A percentile compares a stretch with the other conserved stretches of the same genome.
Evolutionary conservation across 345 rosid species (phyloP).

Genomic region (Populus alba): DNA sequence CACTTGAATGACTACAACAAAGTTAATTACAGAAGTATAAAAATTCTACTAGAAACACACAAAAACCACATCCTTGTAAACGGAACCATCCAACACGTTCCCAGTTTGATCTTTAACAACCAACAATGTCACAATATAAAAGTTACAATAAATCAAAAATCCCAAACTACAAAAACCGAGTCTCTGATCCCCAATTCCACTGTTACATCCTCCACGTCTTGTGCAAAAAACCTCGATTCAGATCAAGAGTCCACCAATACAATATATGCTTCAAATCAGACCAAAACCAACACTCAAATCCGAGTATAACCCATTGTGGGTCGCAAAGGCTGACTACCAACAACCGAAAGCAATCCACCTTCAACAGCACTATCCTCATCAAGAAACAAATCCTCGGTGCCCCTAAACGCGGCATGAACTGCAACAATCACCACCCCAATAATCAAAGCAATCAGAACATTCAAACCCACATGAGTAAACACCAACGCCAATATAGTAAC

Average conservation of each 20-base stretch:
- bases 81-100: background rate
- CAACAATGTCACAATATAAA: background rate
- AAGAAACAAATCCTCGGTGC: slow-evolving; percentile 67
- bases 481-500: slow-evolving; percentile 67
- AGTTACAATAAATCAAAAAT: background rate
- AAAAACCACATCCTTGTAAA: background rate
- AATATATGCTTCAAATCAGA: background rate
- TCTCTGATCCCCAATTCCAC: background rate
- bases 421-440: slow-evolving; percentile 57
- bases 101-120: background rate
- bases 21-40: background rate
- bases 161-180: background rate
- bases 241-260: background rate
- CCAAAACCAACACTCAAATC: slow-evolving; percentile 30
- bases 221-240: background rate
- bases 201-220: background rate
- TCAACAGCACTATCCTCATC: slow-evolving; percentile 58
- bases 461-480: slow-evolving; percentile 66
- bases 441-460: slow-evolving; percentile 63
- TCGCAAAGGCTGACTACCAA: slow-evolving; percentile 47
- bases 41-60: background rate
- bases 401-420: slow-evolving; percentile 60
- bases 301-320: slow-evolving; percentile 48
- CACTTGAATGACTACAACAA: background rate
- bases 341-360: slow-evolving; percentile 61